Percentiles rank a stretch among this genome's conserved stretches.
Evolutionary conservation across 108 stramenopile genomes (phyloP).

Genomic region (Schizochytrium sp.): DNA sequence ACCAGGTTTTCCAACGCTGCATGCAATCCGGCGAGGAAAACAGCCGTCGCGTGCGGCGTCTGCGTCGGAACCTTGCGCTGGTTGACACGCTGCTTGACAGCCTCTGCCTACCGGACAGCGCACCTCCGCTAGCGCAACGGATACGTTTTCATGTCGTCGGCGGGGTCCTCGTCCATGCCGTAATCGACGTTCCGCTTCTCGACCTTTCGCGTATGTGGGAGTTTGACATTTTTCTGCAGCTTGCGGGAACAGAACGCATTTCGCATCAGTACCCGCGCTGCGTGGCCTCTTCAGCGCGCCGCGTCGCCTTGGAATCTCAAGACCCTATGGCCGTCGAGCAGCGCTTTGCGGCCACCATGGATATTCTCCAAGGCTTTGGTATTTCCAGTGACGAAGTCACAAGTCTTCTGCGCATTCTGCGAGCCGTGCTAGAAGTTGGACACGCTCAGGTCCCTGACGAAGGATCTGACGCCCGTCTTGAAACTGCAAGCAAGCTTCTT

Average conservation of each 20-base stretch:
- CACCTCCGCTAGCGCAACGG: background rate
- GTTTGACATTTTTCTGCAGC: background rate
- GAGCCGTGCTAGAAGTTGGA: background rate
- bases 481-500: background rate
- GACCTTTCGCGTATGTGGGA: background rate
- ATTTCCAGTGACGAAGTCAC: background rate
- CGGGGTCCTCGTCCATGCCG: background rate
- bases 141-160: background rate
- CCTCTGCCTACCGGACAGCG: background rate
- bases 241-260: background rate
- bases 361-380: background rate
- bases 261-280: background rate
- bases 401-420: background rate
- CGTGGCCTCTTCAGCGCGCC: background rate
- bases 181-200: background rate
- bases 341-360: background rate
- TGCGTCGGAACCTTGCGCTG: background rate
- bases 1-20: background rate
- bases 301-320: background rate
- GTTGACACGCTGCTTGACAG: background rate
- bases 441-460: background rate
- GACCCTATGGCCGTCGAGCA: background rate
- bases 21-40: background rate
- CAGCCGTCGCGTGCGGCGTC: background rate
- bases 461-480: background rate